A percentile compares a stretch with the other conserved stretches of the same genome.
These are phyloP conservation scores for Penicillium sp. DNA, from an alignment of 2,329 filamentous ascomycete genomes.

Conservation along the genomic window DNA sequence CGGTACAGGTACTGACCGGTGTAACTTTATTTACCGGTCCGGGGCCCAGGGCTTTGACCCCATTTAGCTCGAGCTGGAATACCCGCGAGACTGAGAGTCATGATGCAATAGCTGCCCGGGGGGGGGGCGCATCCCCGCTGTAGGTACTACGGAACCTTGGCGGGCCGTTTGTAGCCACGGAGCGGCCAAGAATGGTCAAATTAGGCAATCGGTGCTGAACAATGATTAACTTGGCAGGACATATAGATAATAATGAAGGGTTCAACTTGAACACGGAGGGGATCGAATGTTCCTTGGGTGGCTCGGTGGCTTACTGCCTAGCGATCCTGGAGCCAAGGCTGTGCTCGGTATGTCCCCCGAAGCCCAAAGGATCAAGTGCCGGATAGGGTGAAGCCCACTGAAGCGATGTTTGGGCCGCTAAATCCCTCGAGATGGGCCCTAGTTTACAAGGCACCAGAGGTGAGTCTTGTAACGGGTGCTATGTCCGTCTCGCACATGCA, in stretches of 20 bases:
- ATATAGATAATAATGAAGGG: background rate
- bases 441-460: background rate
- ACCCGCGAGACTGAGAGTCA: background rate
- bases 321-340: background rate
- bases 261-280: background rate
- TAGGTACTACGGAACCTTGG: background rate
- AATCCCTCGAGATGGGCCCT: constrained; percentile 18
- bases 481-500: constrained; percentile 11
- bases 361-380: constrained; percentile 8
- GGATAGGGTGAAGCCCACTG: background rate
- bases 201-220: background rate
- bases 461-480: background rate
- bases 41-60: background rate
- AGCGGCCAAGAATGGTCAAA: constrained; percentile 1
- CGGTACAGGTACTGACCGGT: background rate
- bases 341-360: constrained; percentile 12
- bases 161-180: background rate
- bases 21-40: constrained; percentile 5
- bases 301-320: too few species aligned
- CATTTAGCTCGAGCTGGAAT: background rate
- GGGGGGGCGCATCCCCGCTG: too few species aligned
- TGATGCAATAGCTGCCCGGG: constrained; percentile 5
- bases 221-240: background rate
- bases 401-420: constrained; percentile 19
- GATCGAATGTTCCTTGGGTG: background rate